phyloP scores from a whole-genome alignment of 257 asterid species.

The Solanum chilense region DNA sequence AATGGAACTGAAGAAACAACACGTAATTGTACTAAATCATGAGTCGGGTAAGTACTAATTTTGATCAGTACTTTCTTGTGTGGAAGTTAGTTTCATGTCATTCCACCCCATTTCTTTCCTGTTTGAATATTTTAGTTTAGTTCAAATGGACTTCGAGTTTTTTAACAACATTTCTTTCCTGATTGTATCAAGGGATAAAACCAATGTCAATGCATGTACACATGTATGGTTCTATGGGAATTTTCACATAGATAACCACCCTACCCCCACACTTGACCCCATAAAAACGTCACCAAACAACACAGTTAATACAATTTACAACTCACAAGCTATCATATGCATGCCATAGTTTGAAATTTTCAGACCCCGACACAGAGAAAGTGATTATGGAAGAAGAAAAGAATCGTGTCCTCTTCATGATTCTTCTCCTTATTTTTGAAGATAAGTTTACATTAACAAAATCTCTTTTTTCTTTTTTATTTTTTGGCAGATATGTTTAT shows the following conservation, averaged over 20 bases:
- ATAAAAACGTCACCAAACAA: background rate
- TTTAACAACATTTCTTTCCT: background rate
- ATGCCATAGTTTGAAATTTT: background rate
- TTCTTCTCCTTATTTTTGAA: too few species aligned
- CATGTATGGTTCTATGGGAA: background rate
- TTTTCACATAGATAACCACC: background rate
- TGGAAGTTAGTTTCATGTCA: background rate
- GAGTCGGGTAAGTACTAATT: background rate
- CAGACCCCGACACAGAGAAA: background rate
- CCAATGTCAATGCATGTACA: background rate
- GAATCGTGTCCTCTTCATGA: background rate
- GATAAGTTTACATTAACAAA: background rate
- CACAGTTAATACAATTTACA: background rate
- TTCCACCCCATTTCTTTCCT: background rate
- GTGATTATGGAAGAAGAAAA: background rate
- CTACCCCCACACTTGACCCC: background rate
- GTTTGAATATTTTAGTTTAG: background rate
- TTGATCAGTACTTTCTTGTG: background rate
- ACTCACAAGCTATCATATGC: background rate
- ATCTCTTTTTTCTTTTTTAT: too few species aligned
- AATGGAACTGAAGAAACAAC: background rate
- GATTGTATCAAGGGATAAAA: background rate
- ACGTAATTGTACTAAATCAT: background rate
- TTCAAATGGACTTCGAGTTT: background rate
- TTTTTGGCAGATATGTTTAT: too few species aligned